Base-by-base conservation (phyloP, 768 basidiomycete species). In the Amanita pallidorosea region DNA sequence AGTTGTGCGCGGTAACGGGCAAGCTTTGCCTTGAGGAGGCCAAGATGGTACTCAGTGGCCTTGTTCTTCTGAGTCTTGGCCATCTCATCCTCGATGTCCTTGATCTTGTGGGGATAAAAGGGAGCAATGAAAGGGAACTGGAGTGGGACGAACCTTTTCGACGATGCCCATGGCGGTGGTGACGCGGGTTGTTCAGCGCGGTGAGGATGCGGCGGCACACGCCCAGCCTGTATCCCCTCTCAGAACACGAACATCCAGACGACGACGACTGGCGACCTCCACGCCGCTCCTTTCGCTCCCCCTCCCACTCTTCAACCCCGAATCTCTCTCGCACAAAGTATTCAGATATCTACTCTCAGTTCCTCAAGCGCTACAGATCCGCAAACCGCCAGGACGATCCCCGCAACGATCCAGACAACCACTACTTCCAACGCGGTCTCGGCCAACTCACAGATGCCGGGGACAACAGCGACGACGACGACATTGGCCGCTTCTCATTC, bases 1-100 rank as follows among this genome's bases (percentile, higher is more conserved):
- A 99, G 79, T 61, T 98, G 92, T 1, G 90, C 90, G 29, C 95
- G 83, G 66, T 97, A 98, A 47, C 90, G 81, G 2, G 94, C 93
- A 17, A 95, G 74, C 65, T 96, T 97, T 54, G 94, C 93, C 69
- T 96, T 96, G 53, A 95, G 73, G 38, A 93, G 76, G 60, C 92
- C 92, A 46, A 96, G 76, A 69, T 95, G 93, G 61, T 94, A 94
- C 63, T 94, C 91, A 45, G 91, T 95, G 45, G 91, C 91, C 78
- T 90, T 95, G 67, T 97, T 97, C 74, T 97, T 97, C 71, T 95
- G 92, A 45, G 91, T 97, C 68, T 92, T 79, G 56, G 89, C 85
- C 94, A 98, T 96, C 79, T 97, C 94, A 81, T 92, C 88, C 78
- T 97, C 90, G 55, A 95, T 95, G 66, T 88, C 91, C 66, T 92